Conservation (phyloP, 2,329 filamentous ascomycete genomes). For the Aulographum hederae region DNA sequence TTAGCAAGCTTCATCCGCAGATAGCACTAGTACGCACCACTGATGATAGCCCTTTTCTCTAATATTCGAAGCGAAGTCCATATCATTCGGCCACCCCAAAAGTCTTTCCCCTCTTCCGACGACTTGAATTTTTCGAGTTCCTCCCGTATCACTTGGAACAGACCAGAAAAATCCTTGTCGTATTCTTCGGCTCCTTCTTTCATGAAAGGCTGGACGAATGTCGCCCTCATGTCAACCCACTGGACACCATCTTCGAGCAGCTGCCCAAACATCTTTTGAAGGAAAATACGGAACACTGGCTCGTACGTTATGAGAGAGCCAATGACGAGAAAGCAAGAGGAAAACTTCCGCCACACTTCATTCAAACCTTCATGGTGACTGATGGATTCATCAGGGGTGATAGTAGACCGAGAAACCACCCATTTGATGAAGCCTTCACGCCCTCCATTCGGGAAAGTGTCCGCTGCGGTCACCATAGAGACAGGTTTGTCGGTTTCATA, state of each 20-base stretch:
- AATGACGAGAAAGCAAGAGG: constrained; percentile 53
- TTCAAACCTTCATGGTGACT: constrained; percentile 70
- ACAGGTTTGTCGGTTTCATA: constrained; percentile 45
- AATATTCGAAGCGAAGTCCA: constrained; percentile 59
- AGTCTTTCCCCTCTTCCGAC: constrained; percentile 50
- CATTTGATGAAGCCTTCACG: constrained; percentile 55
- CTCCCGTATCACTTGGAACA: constrained; percentile 58
- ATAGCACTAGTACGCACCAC: constrained; percentile 36
- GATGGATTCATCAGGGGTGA: constrained; percentile 54
- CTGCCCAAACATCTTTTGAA: constrained; percentile 51
- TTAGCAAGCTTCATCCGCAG: neutral
- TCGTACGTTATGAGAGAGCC: constrained; percentile 72
- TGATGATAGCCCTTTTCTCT: constrained; percentile 46
- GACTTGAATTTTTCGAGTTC: constrained; percentile 61
- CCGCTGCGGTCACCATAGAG: constrained; percentile 42
- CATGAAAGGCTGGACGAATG: constrained; percentile 55
- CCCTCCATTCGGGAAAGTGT: constrained; percentile 57
- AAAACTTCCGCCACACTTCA: constrained; percentile 72
- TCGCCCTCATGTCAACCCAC: constrained; percentile 68
- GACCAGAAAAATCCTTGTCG: constrained; percentile 48
- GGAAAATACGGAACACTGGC: constrained; percentile 64
- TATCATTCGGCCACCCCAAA: constrained; percentile 74
- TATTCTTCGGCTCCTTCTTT: constrained; percentile 43
- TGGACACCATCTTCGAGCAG: constrained; percentile 66
- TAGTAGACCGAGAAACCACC: constrained; percentile 54